Percentiles rank a stretch among this genome's conserved stretches.
Conservation (phyloP, 805 yeast genomes). For the Wickerhamiella qilinensis region DNA sequence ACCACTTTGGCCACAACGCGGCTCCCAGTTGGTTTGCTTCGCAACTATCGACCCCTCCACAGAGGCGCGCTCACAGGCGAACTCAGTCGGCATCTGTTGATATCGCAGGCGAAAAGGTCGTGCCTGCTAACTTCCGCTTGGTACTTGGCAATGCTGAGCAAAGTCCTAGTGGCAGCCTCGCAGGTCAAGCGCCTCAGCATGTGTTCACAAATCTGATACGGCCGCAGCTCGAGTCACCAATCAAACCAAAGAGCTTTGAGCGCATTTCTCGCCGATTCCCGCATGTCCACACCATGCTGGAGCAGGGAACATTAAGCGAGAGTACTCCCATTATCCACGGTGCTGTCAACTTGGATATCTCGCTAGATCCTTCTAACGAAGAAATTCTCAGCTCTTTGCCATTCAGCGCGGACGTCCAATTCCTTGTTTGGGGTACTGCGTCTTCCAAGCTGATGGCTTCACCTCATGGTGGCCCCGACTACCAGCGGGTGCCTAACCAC, state of each 20-base stretch:
- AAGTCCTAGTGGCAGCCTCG: neutral
- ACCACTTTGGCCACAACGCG: neutral
- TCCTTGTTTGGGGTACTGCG: conserved; percentile 6
- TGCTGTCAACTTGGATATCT: conserved; percentile 15
- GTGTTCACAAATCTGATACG: conserved; percentile 21
- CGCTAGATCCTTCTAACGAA: neutral
- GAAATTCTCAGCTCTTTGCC: conserved; percentile 2
- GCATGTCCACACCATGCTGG: conserved; percentile 12
- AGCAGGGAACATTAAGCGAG: conserved; percentile 7
- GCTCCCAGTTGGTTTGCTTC: conserved; percentile 6
- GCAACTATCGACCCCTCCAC: conserved; percentile 6
- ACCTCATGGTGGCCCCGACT: neutral
- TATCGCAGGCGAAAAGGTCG: conserved; percentile 11
- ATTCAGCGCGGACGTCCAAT: conserved; percentile 12
- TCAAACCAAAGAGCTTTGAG: conserved; percentile 15
- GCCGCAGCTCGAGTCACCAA: conserved; percentile 22
- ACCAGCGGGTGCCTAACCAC: conserved; percentile 9
- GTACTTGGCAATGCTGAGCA: conserved; percentile 4
- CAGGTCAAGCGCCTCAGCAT: conserved; percentile 7
- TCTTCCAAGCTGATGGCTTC: conserved; percentile 1
- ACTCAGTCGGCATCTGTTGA: conserved; percentile 14
- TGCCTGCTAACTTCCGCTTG: conserved; percentile 18
- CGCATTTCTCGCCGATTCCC: conserved; percentile 17
- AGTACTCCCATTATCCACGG: conserved; percentile 20
- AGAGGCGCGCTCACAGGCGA: conserved; percentile 10